Conservation (phyloP, 164 flowering plant species). For the Sextonia rubra region DNA sequence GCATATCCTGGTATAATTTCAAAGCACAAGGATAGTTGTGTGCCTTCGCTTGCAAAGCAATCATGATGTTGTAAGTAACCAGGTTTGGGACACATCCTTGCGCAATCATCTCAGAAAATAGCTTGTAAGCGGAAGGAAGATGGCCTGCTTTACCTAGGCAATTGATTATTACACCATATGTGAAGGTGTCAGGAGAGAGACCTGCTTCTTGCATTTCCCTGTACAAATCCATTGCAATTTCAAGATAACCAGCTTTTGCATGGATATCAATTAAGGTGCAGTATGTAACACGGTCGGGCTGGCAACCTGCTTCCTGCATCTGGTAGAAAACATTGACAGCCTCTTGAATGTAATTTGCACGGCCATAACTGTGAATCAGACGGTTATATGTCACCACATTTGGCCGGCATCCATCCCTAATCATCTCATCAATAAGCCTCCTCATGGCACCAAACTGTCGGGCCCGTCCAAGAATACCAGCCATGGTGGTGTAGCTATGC, state of each 20-base stretch:
- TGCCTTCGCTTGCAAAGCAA: constrained; percentile 89
- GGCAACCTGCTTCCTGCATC: constrained; percentile 69
- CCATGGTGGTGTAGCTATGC: constrained; percentile 95
- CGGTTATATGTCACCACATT: constrained; percentile 96
- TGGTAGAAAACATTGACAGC: constrained; percentile 64
- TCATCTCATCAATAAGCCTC: constrained; percentile 80
- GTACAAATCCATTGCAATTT: constrained; percentile 86
- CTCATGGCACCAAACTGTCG: constrained; percentile 60
- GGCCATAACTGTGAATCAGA: constrained; percentile 88
- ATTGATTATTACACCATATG: constrained; percentile 93
- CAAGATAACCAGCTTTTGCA: constrained; percentile 93
- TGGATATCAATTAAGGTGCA: constrained; percentile 96
- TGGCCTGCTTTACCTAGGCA: constrained; percentile 97
- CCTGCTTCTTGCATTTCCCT: constrained; percentile 77
- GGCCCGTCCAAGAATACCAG: constrained; percentile 89
- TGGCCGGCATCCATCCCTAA: constrained; percentile 72
- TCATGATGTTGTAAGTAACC: constrained; percentile 94
- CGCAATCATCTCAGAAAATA: constrained; percentile 83
- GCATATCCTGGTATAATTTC: constrained; percentile 79
- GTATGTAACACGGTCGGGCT: constrained; percentile 92
- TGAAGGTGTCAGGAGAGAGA: constrained; percentile 91
- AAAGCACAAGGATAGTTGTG: constrained; percentile 73
- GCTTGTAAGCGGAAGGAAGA: constrained; percentile 59
- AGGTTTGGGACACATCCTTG: constrained; percentile 82
- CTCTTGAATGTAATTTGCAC: constrained; percentile 76